These are phyloP conservation scores for Saccharomycopsis guyanensis DNA, from an alignment of 805 yeast genomes.

Conservation along the genomic window DNA sequence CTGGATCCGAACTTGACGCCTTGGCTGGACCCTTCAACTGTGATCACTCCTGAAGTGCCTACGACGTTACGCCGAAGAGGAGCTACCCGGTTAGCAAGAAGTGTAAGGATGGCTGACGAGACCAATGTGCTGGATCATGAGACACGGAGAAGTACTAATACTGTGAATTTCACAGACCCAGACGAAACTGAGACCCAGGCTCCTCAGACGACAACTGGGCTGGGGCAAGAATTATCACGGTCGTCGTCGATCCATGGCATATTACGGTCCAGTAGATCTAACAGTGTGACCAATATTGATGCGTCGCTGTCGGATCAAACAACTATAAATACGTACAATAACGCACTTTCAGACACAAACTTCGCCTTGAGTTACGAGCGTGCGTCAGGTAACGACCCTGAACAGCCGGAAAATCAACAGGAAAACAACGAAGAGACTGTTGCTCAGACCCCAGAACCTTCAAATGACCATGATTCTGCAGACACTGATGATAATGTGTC, in stretches of 20 bases:
- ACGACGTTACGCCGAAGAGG: too few species aligned
- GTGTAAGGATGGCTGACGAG: too few species aligned
- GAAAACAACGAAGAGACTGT: neutral
- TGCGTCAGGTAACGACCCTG: neutral
- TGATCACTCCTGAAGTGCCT: too few species aligned
- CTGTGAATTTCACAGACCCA: neutral
- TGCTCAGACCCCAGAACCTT: neutral
- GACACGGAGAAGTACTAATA: neutral
- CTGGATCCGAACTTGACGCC: too few species aligned
- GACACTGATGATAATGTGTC: neutral
- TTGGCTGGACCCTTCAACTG: too few species aligned
- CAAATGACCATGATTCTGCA: neutral
- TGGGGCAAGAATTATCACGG: too few species aligned
- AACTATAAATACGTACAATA: slow-evolving; percentile 9
- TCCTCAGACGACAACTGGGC: too few species aligned
- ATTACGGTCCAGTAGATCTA: slow-evolving; percentile 12
- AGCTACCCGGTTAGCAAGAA: too few species aligned
- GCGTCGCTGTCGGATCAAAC: slow-evolving; percentile 7
- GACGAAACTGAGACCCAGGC: too few species aligned
- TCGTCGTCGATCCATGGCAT: slow-evolving; percentile 14
- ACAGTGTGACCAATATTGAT: slow-evolving; percentile 1
- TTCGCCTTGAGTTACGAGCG: neutral
- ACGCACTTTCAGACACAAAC: slow-evolving; percentile 1
- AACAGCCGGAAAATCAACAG: neutral
- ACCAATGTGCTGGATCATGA: neutral